Percentiles rank a stretch among this genome's conserved stretches.
Evolutionary conservation across 2,329 filamentous ascomycete species (phyloP).

Genomic region (Aureobasidium subglaciale): DNA sequence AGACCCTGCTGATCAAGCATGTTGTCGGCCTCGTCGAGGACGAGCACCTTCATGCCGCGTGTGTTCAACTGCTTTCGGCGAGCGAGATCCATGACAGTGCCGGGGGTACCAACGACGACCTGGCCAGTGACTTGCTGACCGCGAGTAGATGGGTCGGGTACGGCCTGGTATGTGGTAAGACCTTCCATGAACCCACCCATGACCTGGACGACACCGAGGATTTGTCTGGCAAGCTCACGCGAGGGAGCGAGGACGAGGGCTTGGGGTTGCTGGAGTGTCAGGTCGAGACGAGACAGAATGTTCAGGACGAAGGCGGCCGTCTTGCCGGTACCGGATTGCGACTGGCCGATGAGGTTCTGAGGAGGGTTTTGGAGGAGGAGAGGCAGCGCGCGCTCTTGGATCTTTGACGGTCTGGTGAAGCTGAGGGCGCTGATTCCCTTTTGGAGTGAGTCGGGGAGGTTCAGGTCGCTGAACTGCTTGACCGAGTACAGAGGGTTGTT

Average conservation of each 20-base stretch:
- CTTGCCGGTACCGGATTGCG: constrained; percentile 98
- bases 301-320: constrained; percentile 95
- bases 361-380: constrained; percentile 83
- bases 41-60: constrained; percentile 68
- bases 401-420: constrained; percentile 94
- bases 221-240: constrained; percentile 90
- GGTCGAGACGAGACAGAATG: constrained; percentile 78
- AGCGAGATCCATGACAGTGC: constrained; percentile 84
- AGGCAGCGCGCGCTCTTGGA: constrained; percentile 90
- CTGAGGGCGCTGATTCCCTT: constrained; percentile 73
- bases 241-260: constrained; percentile 85
- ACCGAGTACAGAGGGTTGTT: constrained; percentile 83
- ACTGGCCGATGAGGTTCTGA: constrained; percentile 92
- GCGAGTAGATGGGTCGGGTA: constrained; percentile 68
- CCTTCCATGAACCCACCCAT: constrained; percentile 79
- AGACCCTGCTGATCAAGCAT: constrained; percentile 96
- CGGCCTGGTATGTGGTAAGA: constrained; percentile 70
- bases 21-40: constrained; percentile 96
- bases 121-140: constrained; percentile 64
- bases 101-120: constrained; percentile 86
- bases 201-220: constrained; percentile 71
- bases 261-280: constrained; percentile 65
- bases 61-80: constrained; percentile 67
- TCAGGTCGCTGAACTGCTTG: constrained; percentile 75
- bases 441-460: constrained; percentile 68